A percentile compares a stretch with the other conserved stretches of the same genome.
Evolutionary conservation across 2,329 filamentous ascomycete species (phyloP).

Genomic region (Phialophora expanda): DNA sequence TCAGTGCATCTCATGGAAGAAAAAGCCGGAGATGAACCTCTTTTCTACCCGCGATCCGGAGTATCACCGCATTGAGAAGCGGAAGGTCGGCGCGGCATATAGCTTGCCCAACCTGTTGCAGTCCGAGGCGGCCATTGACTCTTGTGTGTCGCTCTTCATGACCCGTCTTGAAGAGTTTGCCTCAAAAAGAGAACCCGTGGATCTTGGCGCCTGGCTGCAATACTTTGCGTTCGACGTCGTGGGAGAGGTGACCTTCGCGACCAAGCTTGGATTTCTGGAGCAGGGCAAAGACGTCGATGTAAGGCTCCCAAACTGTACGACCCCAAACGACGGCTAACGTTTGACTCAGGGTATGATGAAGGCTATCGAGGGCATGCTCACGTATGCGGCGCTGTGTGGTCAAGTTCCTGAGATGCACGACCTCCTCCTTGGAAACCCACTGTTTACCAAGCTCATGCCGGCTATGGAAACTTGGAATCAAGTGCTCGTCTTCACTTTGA

Average conservation of each 20-base stretch:
- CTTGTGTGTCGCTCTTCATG: conserved; percentile 65
- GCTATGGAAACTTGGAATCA: conserved; percentile 47
- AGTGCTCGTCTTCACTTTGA: conserved; percentile 44
- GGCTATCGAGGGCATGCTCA: conserved; percentile 42
- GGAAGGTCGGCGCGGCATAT: conserved; percentile 37
- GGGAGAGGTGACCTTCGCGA: conserved; percentile 49
- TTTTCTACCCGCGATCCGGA: conserved; percentile 76
- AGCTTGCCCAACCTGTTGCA: conserved; percentile 39
- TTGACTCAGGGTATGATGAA: conserved; percentile 40
- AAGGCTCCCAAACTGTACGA: background rate
- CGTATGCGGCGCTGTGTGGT: conserved; percentile 41
- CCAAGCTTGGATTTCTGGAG: conserved; percentile 52
- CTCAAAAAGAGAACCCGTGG: conserved; percentile 45
- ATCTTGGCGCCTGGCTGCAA: conserved; percentile 65
- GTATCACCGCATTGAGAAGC: conserved; percentile 61
- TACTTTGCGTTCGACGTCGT: conserved; percentile 52
- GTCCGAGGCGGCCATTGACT: conserved; percentile 40
- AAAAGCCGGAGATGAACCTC: conserved; percentile 70
- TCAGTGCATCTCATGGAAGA: conserved; percentile 53
- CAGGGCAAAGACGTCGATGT: conserved; percentile 48
- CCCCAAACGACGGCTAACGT: background rate
- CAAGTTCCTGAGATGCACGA: conserved; percentile 42
- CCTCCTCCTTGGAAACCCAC: conserved; percentile 42
- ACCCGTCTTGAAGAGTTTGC: conserved; percentile 48
- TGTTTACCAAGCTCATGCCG: conserved; percentile 43